Evolutionary conservation across 345 rosid genomes (phyloP), one percentile per base, ranked within the genome.

Genomic region (Abelmoschus esculentus): DNA sequence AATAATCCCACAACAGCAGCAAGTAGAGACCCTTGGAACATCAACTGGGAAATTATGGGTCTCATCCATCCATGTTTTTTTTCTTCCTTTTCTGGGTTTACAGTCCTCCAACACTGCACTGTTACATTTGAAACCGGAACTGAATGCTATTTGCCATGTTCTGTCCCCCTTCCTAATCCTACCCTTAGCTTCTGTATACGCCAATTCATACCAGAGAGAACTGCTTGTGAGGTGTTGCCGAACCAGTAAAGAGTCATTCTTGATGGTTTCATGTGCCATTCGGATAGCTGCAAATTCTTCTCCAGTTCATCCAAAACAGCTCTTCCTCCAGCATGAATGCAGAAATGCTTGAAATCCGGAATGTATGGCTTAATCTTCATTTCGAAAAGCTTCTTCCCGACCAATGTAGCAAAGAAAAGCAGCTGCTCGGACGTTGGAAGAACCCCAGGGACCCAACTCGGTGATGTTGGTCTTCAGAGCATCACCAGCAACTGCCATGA

Each of bases 381-480:
- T 63, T 82, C 82, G 70, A 84, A 69, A 29, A 86, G 63, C 72
- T 83, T 86, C 67, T 73, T 80, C 29, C 80, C 80, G 0, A 80
- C 82, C 40, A 86, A 76, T 1, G 83, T 75, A 22, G 75, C 83
- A 55, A 82, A 84, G 69, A 82, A 86, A 74, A 79, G 82, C 46
- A 86, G 73, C 70, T 80, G 85, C 64, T 84, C 87, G 1, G 85
- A 75, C 73, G 79, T 76, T 3, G 86, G 86, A 66, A 86, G 77
- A 17, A 82, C 86, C 1, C 80, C 78, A 52, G 90, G 90, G 38
- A n/a, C 90, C 90, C 73, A 84, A 62, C 8, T 87, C 84, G 7
- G 90, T 86, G 85, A 86, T 86, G 73, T 86, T 86, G 36, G 90
- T 86, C 84, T 86, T 87, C 1, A 87, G 61, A 57, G 89, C 87